Percentiles rank a stretch among this genome's conserved stretches.
phyloP scores from a whole-genome alignment of 169 alveolate genomes.

The Hepatocystis sp. region DNA sequence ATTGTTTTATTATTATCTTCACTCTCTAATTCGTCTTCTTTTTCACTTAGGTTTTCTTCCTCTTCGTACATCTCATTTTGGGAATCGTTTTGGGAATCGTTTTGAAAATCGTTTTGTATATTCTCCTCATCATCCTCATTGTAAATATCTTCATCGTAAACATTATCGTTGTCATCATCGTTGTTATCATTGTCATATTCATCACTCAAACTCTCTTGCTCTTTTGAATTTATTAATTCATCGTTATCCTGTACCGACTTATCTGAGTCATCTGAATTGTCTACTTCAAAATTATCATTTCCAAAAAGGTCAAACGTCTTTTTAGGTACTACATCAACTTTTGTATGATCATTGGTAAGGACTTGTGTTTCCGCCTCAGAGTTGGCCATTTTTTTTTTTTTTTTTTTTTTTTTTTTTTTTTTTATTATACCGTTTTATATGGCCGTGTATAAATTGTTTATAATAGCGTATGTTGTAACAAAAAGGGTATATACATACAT shows the following conservation, averaged over 20 bases:
- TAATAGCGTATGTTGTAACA: no score
- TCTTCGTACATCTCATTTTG: conserved; percentile 80
- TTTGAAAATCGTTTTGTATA: no score
- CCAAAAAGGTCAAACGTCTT: conserved; percentile 48
- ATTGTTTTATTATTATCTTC: no score
- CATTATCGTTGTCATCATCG: conserved; percentile 71
- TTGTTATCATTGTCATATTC: conserved; percentile 52
- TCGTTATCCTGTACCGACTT: background rate
- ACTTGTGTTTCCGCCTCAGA: no score
- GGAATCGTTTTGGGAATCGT: conserved; percentile 82
- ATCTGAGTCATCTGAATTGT: background rate
- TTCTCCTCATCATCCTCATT: conserved; percentile 44
- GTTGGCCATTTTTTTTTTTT: no score
- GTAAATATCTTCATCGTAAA: no score
- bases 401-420: no score
- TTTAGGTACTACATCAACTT: background rate
- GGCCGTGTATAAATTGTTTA: no score
- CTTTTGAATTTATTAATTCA: conserved; percentile 50
- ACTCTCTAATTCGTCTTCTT: no score
- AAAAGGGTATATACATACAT: no score
- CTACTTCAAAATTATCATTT: background rate
- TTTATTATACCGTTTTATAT: no score
- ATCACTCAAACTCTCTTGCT: conserved; percentile 25
- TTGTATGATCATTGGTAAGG: no score
- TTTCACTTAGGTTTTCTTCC: conserved; percentile 78